Evolutionary conservation across 208 protist genomes (phyloP).

Genomic region (Acanthamoeba triangularis): DNA sequence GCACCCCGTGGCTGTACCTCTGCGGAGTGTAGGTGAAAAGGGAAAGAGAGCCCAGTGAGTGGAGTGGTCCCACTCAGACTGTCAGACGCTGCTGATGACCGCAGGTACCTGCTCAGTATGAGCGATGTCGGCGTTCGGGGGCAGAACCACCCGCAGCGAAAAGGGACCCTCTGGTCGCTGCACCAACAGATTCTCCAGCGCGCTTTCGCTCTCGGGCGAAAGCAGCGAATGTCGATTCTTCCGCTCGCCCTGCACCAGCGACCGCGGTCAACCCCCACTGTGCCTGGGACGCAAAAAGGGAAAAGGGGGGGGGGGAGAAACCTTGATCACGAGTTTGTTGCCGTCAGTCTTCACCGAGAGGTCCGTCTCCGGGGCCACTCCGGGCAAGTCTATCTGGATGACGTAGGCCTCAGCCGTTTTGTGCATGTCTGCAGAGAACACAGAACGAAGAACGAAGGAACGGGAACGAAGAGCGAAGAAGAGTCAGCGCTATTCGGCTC

Average conservation of each 20-base stretch:
- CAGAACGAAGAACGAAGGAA: neutral
- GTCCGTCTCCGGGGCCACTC: slow-evolving; percentile 22
- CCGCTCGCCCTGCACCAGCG: neutral
- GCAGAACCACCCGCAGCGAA: slow-evolving; percentile 21
- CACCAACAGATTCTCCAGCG: neutral
- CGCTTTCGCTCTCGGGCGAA: neutral
- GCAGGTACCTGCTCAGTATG: slow-evolving; percentile 57
- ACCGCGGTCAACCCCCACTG: neutral
- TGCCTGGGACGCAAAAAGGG: neutral
- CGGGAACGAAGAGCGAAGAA: neutral
- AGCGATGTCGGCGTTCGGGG: slow-evolving; percentile 46
- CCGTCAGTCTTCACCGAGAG: slow-evolving; percentile 45
- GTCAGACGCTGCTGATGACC: too few species aligned
- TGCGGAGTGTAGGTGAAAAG: neutral
- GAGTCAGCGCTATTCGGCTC: neutral
- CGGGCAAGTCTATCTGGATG: slow-evolving; percentile 69
- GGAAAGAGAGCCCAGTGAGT: neutral
- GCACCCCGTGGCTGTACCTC: slow-evolving; percentile 64
- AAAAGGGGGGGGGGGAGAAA: neutral
- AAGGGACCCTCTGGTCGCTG: slow-evolving; percentile 65
- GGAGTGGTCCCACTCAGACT: too few species aligned
- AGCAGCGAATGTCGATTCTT: neutral
- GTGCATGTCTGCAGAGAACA: slow-evolving; percentile 1
- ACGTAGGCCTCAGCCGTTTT: neutral
- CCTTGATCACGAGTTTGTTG: slow-evolving; percentile 75